Conservation (phyloP, 2,329 filamentous ascomycete genomes). For the Fusarium clavum region DNA sequence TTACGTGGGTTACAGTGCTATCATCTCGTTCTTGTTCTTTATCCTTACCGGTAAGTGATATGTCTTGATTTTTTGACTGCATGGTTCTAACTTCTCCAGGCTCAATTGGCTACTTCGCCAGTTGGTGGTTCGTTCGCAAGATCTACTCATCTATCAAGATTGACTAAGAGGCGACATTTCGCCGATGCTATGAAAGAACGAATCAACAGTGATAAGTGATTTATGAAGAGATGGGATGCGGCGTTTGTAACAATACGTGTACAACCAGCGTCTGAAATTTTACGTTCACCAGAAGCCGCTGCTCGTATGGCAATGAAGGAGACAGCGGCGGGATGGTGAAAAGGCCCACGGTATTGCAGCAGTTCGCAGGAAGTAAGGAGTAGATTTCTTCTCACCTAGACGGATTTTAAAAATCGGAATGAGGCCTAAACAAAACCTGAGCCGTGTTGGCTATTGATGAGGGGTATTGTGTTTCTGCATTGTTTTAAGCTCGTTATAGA, state of each 20-base stretch:
- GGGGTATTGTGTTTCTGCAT: conserved; percentile 26
- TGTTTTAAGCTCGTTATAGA: conserved; percentile 35
- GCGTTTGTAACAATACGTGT: conserved; percentile 50
- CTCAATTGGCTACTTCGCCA: conserved; percentile 94
- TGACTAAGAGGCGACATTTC: conserved; percentile 66
- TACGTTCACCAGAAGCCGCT: conserved; percentile 16
- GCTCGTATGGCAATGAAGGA: not conserved
- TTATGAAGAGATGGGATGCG: conserved; percentile 39
- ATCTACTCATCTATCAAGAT: conserved; percentile 99
- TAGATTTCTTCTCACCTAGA: conserved; percentile 38
- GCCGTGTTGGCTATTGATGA: conserved; percentile 31
- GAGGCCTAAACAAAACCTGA: conserved; percentile 18
- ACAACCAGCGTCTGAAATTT: conserved; percentile 46
- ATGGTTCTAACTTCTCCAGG: conserved; percentile 63
- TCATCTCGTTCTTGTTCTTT: conserved; percentile 92
- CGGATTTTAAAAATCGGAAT: conserved; percentile 23
- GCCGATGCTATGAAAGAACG: conserved; percentile 11
- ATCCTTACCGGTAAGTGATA: conserved; percentile 84
- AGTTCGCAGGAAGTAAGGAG: conserved; percentile 27
- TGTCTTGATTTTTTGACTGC: not conserved
- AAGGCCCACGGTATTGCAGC: conserved; percentile 12
- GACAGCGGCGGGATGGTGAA: conserved; percentile 10
- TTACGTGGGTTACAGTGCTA: conserved; percentile 90
- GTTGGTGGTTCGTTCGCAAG: conserved; percentile 92
- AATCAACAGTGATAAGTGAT: conserved; percentile 22